Evolutionary conservation across 75 land plant species (phyloP).

Genomic region (Picea glauca): DNA sequence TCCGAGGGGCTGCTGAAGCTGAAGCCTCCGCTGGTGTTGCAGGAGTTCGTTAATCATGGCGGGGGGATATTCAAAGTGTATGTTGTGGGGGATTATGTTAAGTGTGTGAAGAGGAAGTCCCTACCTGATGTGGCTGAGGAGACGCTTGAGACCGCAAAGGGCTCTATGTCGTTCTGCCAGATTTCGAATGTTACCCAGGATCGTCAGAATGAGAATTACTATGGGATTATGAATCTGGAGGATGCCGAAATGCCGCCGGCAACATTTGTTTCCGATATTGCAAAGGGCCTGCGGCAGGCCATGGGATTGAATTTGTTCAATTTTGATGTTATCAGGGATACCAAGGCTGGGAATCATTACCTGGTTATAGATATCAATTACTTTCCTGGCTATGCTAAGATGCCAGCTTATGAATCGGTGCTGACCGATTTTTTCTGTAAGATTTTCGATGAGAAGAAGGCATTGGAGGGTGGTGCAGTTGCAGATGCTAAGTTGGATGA

Average conservation of each 20-base stretch:
- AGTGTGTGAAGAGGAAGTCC: slow-evolving; percentile 73
- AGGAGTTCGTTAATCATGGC: slow-evolving; percentile 91
- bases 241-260: slow-evolving; percentile 65
- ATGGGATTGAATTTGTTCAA: slow-evolving; percentile 75
- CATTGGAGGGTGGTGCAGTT: not conserved
- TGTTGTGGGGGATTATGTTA: slow-evolving; percentile 76
- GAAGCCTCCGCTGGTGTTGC: slow-evolving; percentile 74
- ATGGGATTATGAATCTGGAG: slow-evolving; percentile 16
- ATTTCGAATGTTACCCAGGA: slow-evolving; percentile 65
- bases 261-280: slow-evolving; percentile 61
- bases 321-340: slow-evolving; percentile 89
- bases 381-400: slow-evolving; percentile 97
- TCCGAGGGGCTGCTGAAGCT: slow-evolving; percentile 46
- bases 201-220: slow-evolving; percentile 11
- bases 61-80: slow-evolving; percentile 95
- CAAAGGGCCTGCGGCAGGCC: slow-evolving; percentile 51
- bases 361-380: slow-evolving; percentile 94
- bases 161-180: slow-evolving; percentile 73
- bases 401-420: slow-evolving; percentile 80
- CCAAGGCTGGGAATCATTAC: slow-evolving; percentile 55
- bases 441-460: slow-evolving; percentile 13
- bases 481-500: not conserved
- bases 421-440: slow-evolving; percentile 82
- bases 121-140: slow-evolving; percentile 80
- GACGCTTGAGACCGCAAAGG: slow-evolving; percentile 29